Evolutionary conservation across 2,329 filamentous ascomycete genomes (phyloP).

Genomic region (Pyrenophora teres): DNA sequence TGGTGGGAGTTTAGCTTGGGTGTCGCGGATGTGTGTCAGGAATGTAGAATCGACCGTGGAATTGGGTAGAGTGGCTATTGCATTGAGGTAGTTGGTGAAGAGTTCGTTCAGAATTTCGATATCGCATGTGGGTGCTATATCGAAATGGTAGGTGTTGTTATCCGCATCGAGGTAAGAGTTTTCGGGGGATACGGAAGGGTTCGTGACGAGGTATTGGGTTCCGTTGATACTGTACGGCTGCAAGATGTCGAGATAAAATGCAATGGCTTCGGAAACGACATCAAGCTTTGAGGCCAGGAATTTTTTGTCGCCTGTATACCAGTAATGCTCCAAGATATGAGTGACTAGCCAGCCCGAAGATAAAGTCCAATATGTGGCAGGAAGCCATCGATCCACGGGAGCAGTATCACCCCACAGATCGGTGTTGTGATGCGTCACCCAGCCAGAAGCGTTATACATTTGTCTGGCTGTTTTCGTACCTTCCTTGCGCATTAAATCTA

Average conservation of each 20-base stretch:
- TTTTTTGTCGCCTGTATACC: constrained; percentile 23
- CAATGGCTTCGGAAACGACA: constrained; percentile 1
- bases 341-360: constrained; percentile 36
- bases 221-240: constrained; percentile 5
- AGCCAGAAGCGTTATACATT: constrained; percentile 31
- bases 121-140: constrained; percentile 51
- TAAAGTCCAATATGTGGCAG: constrained; percentile 32
- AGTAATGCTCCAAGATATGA: constrained; percentile 30
- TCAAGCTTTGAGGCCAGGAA: constrained; percentile 19
- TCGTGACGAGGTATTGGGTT: constrained; percentile 35
- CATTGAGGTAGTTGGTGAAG: constrained; percentile 40
- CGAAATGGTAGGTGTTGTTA: constrained; percentile 17
- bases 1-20: constrained; percentile 14
- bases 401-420: constrained; percentile 35
- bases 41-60: constrained; percentile 1
- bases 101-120: constrained; percentile 51
- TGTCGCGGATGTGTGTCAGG: constrained; percentile 1
- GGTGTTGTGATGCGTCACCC: constrained; percentile 34
- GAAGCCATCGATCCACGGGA: constrained; percentile 30
- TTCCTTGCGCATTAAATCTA: constrained; percentile 47
- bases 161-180: constrained; percentile 44
- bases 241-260: constrained; percentile 5
- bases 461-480: constrained; percentile 20
- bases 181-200: constrained; percentile 49
- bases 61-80: background rate